Conservation (phyloP, 2,329 filamentous ascomycete species). For the Fusarium sp. region DNA sequence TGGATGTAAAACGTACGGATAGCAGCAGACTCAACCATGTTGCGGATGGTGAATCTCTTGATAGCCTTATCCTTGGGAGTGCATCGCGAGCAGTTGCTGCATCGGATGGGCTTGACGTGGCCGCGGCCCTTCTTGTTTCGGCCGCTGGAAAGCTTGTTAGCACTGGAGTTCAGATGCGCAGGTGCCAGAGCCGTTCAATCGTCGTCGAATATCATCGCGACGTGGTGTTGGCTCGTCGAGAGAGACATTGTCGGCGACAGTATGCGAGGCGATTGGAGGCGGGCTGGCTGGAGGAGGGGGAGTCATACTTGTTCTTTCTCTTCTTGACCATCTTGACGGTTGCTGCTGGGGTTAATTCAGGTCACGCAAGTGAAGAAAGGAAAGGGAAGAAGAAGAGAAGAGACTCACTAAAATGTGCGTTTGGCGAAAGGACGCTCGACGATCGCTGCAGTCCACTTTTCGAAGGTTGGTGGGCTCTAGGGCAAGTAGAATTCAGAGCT, state of each 20-base stretch:
- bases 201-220: slow-evolving; percentile 25
- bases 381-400: slow-evolving; percentile 35
- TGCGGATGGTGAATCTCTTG: slow-evolving; percentile 99
- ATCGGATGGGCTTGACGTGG: slow-evolving; percentile 98
- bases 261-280: slow-evolving; percentile 20
- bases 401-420: slow-evolving; percentile 52
- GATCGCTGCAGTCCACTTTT: slow-evolving; percentile 39
- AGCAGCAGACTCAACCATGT: slow-evolving; percentile 99
- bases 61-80: slow-evolving; percentile 99
- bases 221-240: slow-evolving; percentile 19
- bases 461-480: slow-evolving; percentile 37
- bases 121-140: slow-evolving; percentile 99
- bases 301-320: slow-evolving; percentile 75
- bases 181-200: slow-evolving; percentile 18
- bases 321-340: slow-evolving; percentile 79
- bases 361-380: slow-evolving; percentile 47
- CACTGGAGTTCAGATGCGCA: neutral
- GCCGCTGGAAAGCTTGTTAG: slow-evolving; percentile 71
- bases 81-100: slow-evolving; percentile 81
- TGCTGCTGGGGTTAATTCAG: slow-evolving; percentile 58
- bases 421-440: slow-evolving; percentile 49
- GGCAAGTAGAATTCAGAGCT: slow-evolving; percentile 28
- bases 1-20: slow-evolving; percentile 96
- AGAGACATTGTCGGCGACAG: slow-evolving; percentile 36
- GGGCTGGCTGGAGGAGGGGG: slow-evolving; percentile 36